Base-by-base conservation (phyloP, 1,284 basidiomycete species). In the Cyathus olla region DNA sequence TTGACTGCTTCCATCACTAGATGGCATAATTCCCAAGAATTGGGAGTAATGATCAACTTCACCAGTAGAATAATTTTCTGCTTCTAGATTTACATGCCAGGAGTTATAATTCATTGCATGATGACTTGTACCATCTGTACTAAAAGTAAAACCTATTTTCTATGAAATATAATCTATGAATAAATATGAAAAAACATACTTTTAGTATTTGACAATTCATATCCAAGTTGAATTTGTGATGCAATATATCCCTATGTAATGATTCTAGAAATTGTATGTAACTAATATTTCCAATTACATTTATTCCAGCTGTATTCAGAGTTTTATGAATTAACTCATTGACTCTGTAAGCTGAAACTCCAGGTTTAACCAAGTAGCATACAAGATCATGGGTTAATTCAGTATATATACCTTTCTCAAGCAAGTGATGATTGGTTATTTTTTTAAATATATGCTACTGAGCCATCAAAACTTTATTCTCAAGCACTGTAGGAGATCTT, bases 61-160 rank as follows among this genome's bases (percentile, higher is more conserved):
- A 21, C 46, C 49, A 40, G 53, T 40, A 28, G 17, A 26, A 60
- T 64, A 62, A 47, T 64, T 35, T 22, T 64, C 55, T 26, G 56
- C 60, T 3, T 56, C 60, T 24, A 63, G 39, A 58, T 70, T 57
- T 0, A 66, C 53, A 64, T 67, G 63, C 3, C 56, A 44, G 24
- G 64, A 66, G 40, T 66, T 62, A 47, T 66, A 67, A 51, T 67
- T 69, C 26, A 69, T 53, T 46, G 39, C 63, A 24, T 53, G 46
- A 53, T 69, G 63, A 28, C 63, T 37, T 39, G 68, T 72, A 21
- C 67, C 68, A 66, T 72, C 68, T 50, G 63, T 57, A 60, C 66
- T 70, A 26, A 68, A 63, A 26, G 66, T 67, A 60, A 67, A 28
- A 51, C 26, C 26, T 51, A 17, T 8, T 13, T 8, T 13, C 6